Evolutionary conservation across 805 yeast species (phyloP), one percentile per base, ranked within the genome.

Genomic region (Starmera dryadoides): DNA sequence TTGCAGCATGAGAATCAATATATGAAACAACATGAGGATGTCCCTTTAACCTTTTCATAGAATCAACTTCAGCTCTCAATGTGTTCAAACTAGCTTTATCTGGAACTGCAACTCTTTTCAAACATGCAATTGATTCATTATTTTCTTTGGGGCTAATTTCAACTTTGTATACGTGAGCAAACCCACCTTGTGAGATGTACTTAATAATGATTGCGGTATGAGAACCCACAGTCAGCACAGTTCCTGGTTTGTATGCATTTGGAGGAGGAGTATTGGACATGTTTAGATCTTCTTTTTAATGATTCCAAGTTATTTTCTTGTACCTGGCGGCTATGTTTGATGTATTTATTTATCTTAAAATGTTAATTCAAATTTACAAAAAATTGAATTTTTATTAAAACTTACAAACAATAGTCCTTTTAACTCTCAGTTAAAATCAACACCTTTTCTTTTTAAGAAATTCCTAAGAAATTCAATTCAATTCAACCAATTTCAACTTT

Each of bases 91-190:
- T 84, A 52, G 79, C 75, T 60, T 93, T 93, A 56, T 83, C 87
- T 4, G 97, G 97, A 3, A 93, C 98, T 25, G 81, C 81, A n/a
- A 93, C 98, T 46, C 98, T 73, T 61, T 93, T 93, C 52, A 93
- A 68, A 58, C 98, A 93, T 5, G 91, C 96, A 11, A 70, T 59
- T 40, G 60, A 61, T 36, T 69, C 59, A 16, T 76, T 77, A 14
- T 72, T 67, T 46, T 68, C 75, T 4, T 75, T 67, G 6, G 88
- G 88, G 21, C 73, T 68, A 16, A 84, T 77, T 35, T 72, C 72
- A 44, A 88, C 91, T 15, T 83, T 75, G 59, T 93, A 93, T 5
- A 93, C 96, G 58, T 86, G 95, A 10, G 98, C 98, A 69, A 86
- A 93, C 12, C 98, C 98, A 61, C 93, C 98, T 53, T 82, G 82